Base-by-base conservation (phyloP, 2,329 filamentous ascomycete species). In the Botrytis squamosa region DNA sequence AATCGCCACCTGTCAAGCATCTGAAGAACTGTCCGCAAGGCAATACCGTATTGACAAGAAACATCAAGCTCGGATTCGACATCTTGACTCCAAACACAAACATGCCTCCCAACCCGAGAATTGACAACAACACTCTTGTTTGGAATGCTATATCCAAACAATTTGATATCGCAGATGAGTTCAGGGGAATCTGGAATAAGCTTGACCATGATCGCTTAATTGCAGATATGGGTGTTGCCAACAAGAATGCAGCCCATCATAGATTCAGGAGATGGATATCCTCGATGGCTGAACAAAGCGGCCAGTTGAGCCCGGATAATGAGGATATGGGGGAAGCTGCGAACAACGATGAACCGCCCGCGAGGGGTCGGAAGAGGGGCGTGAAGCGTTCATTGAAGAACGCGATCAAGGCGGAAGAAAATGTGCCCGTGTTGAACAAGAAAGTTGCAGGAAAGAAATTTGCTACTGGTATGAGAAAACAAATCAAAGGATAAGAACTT, bases 111-210 rank as follows among this genome's bases (percentile, higher is more conserved):
- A 42, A 57, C 33, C 20, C 64, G 0, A 68, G 40, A 59, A 2
- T 57, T n/a, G n/a, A 57, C 49, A 69, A 69, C 18, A 57, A 69
- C 38, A 44, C 18, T 7, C 49, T 69, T 40, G 66, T 69, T 57
- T 25, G 49, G 66, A 69, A 29, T 33, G 66, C 66, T 18, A 4
- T 69, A 8, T 25, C 38, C 3, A 69, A 69, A 3, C 66, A 69
- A 44, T 14, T 57, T 6, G n/a, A 69, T 10, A 29, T 69, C 10
- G 38, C 38, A 8, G 25, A 33, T 25, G 46, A 22, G 16, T 42
- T 68, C 3, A 68, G 12, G 18, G 16, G 18, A 3, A 55, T 68
- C 52, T 68, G 49, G 46, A 68, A 69, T 25, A 57, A 33, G n/a
- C 36, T 69, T 10, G 52, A 59, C n/a, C 38, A 57, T 8, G 49